Base-by-base conservation (phyloP, 176 grass and related monocot species). In the Tuctoria greenei region DNA sequence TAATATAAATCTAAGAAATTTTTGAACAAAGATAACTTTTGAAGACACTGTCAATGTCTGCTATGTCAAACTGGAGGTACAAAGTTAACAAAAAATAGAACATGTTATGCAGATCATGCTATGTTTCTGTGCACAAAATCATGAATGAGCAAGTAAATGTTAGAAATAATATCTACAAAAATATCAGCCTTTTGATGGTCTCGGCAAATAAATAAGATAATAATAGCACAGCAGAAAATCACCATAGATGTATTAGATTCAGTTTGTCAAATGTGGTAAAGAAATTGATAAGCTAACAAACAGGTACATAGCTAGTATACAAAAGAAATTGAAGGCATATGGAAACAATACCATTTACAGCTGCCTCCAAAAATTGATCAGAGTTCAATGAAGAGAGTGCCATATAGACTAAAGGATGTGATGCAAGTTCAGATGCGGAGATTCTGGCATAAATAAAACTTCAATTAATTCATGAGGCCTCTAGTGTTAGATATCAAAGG, bases 281-380 rank as follows among this genome's bases (percentile, higher is more conserved):
- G 26, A 64, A 75, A 8, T 27, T 43, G 42, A 72, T 54, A 41
- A 81, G 43, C 8, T 66, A 66, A 82, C 9, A 67, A 73, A 71
- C 50, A 7, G 31, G 37, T 31, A 31, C 31, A 31, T 2, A 31
- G 31, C 31, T 31, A 31, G 31, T 2, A 31, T 82, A 85, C 61
- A 70, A 50, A 62, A 49, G n/a, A 79, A 78, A 82, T 73, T 81
- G 58, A 31, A 55, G 35, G 74, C 79, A 40, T 79, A 64, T 64
- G 52, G 64, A 85, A 73, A 45, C 40, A 38, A 74, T 93, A 99
- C 95, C 95, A 88, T 95, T 99, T 75, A 95, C 95, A 88, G 91
- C 87, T 69, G 87, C 86, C 72, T 99, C 95, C 80, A 95, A 64
- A 86, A 84, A 88, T 66, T 92, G 85, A 63, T 92, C 85, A 67